Evolutionary conservation across 768 basidiomycete genomes (phyloP).

Genomic region (Lactarius sp.): DNA sequence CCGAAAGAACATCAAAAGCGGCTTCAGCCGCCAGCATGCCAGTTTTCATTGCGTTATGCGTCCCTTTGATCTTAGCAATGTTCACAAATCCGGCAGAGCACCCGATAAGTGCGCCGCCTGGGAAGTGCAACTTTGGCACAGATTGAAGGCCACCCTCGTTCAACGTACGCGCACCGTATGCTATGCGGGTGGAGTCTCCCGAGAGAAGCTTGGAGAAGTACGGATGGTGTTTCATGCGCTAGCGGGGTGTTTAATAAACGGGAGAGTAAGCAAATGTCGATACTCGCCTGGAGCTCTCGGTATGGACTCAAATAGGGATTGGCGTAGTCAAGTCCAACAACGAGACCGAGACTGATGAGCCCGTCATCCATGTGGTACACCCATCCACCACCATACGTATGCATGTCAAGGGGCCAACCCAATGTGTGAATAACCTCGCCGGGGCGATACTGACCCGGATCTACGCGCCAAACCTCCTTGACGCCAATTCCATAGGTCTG

Average conservation of each 20-base stretch:
- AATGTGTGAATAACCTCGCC: constrained; percentile 90
- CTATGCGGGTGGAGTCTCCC: constrained; percentile 66
- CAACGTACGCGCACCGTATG: constrained; percentile 84
- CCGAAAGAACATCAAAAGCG: constrained; percentile 58
- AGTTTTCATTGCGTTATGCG: constrained; percentile 98
- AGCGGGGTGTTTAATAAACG: constrained; percentile 25
- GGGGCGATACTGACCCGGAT: constrained; percentile 53
- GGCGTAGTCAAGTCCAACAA: constrained; percentile 89
- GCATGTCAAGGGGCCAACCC: constrained; percentile 84
- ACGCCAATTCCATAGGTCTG: constrained; percentile 96
- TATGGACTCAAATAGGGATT: constrained; percentile 94
- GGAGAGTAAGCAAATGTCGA: not conserved
- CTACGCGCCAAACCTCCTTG: constrained; percentile 96
- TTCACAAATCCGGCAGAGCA: constrained; percentile 97
- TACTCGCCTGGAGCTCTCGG: constrained; percentile 80
- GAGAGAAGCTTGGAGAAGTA: constrained; percentile 80
- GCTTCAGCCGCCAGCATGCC: constrained; percentile 96
- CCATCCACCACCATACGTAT: constrained; percentile 89
- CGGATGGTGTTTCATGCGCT: constrained; percentile 96
- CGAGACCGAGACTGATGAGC: constrained; percentile 84
- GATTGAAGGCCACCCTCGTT: constrained; percentile 95
- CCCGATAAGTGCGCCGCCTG: constrained; percentile 91
- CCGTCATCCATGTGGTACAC: constrained; percentile 94
- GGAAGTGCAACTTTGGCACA: constrained; percentile 80
- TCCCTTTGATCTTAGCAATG: constrained; percentile 96